phyloP scores from a whole-genome alignment of 495 filamentous ascomycete species.

The Immersiella caudata region DNA sequence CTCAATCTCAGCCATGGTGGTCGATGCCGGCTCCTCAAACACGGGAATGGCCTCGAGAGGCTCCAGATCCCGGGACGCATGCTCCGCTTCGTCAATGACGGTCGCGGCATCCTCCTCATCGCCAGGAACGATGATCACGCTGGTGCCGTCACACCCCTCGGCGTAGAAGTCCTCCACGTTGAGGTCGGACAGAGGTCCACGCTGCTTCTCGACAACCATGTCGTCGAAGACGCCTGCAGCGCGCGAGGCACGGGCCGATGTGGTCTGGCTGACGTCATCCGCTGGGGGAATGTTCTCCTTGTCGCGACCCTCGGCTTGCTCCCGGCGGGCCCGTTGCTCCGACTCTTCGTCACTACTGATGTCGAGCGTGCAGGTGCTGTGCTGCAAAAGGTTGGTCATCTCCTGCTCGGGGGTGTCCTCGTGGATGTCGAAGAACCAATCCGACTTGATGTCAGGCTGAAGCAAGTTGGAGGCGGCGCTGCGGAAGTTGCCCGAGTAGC shows the following conservation, averaged over 20 bases:
- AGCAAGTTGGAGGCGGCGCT: conserved; percentile 25
- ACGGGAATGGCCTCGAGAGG: conserved; percentile 27
- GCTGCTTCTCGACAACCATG: conserved; percentile 55
- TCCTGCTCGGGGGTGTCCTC: conserved; percentile 89
- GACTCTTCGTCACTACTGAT: conserved; percentile 73
- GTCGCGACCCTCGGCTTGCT: conserved; percentile 62
- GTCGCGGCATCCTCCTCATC: conserved; percentile 54
- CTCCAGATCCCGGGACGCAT: conserved; percentile 8
- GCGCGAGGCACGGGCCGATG: conserved; percentile 36
- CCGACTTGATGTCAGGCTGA: conserved; percentile 54
- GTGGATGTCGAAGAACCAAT: conserved; percentile 93
- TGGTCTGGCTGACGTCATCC: conserved; percentile 61
- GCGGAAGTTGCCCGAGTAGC: conserved; percentile 46
- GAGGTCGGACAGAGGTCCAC: conserved; percentile 72
- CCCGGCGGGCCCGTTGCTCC: conserved; percentile 55
- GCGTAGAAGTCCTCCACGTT: conserved; percentile 73
- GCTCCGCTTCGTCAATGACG: conserved; percentile 23
- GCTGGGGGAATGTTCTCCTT: conserved; percentile 91
- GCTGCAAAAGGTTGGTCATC: conserved; percentile 87
- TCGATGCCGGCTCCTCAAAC: conserved; percentile 36
- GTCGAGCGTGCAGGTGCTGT: conserved; percentile 82
- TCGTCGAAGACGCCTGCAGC: conserved; percentile 33
- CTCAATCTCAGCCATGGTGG: conserved; percentile 34
- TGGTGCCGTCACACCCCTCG: conserved; percentile 64
- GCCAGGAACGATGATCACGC: conserved; percentile 59